Conservation (phyloP, 2,329 filamentous ascomycete species). For the Fusarium armeniacum region DNA sequence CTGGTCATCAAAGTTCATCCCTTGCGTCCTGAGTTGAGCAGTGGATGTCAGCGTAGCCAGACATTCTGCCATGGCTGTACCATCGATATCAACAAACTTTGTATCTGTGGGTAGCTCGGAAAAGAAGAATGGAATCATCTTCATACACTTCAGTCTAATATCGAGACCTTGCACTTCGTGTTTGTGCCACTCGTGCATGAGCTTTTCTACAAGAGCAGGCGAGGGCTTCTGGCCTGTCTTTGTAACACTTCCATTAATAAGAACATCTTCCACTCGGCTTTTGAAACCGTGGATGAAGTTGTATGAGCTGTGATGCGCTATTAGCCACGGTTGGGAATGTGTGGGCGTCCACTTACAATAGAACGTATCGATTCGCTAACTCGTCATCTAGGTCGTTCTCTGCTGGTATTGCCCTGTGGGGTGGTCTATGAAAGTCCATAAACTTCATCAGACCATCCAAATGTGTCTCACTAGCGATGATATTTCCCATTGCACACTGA, state of each 20-base stretch:
- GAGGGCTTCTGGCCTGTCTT: background rate
- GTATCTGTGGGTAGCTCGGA: conserved; percentile 6
- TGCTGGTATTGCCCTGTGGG: rapidly evolving
- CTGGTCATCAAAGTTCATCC: background rate
- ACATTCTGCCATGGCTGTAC: conserved; percentile 10
- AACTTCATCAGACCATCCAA: conserved; percentile 39
- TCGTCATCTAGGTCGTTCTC: conserved; percentile 32
- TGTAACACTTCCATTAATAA: background rate
- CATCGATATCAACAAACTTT: conserved; percentile 27
- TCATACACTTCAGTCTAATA: conserved; percentile 30
- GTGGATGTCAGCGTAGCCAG: conserved; percentile 22
- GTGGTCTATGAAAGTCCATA: conserved; percentile 40
- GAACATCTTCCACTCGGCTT: conserved; percentile 37
- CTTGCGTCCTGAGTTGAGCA: background rate
- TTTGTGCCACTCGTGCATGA: conserved; percentile 41
- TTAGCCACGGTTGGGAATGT: rapidly evolving
- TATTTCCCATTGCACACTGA: conserved; percentile 40
- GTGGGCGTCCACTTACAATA: conserved; percentile 16
- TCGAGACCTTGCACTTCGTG: conserved; percentile 22
- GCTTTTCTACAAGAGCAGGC: conserved; percentile 2
- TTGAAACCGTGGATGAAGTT: conserved; percentile 46
- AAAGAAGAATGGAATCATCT: conserved; percentile 43
- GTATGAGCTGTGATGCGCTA: conserved; percentile 19
- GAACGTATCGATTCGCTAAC: conserved; percentile 35
- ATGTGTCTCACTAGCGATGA: conserved; percentile 36